phyloP scores from a whole-genome alignment of 2,329 filamentous ascomycete genomes.

The Helminthosporium solani region DNA sequence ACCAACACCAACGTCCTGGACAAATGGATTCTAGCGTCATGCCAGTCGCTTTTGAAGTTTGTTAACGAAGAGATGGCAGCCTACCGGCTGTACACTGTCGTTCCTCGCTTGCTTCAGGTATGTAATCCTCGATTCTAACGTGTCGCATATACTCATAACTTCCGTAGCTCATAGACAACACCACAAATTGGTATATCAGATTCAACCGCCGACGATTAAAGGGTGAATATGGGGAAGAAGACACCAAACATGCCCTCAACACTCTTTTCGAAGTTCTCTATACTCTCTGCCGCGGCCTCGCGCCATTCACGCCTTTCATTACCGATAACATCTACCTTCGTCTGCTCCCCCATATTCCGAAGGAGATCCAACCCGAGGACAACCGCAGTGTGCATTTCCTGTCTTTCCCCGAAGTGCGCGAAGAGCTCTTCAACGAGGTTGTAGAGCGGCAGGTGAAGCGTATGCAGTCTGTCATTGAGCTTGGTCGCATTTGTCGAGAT shows the following conservation, averaged over 20 bases:
- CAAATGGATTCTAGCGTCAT: conserved; percentile 89
- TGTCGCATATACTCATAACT: conserved; percentile 8
- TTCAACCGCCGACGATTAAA: conserved; percentile 91
- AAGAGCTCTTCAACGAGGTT: conserved; percentile 82
- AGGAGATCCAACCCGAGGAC: conserved; percentile 68
- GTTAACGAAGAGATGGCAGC: conserved; percentile 90
- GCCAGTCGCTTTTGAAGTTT: conserved; percentile 86
- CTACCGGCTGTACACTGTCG: conserved; percentile 76
- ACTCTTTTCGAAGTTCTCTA: conserved; percentile 92
- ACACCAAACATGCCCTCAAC: conserved; percentile 88
- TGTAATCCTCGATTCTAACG: conserved; percentile 1
- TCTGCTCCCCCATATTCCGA: conserved; percentile 78
- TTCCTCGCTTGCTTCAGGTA: conserved; percentile 71
- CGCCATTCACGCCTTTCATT: conserved; percentile 93
- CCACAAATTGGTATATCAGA: conserved; percentile 98
- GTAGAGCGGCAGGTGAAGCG: conserved; percentile 83
- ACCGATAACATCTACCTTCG: conserved; percentile 91
- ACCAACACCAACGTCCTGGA: conserved; percentile 92
- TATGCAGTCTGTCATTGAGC: conserved; percentile 95
- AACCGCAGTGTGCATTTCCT: conserved; percentile 89
- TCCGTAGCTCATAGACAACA: conserved; percentile 76
- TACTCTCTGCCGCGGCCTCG: conserved; percentile 82
- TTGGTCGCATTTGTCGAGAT: conserved; percentile 83
- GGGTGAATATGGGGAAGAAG: conserved; percentile 81
- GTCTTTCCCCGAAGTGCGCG: conserved; percentile 80